Conservation (phyloP, 257 asterid species). For the Cordia subcordata region DNA sequence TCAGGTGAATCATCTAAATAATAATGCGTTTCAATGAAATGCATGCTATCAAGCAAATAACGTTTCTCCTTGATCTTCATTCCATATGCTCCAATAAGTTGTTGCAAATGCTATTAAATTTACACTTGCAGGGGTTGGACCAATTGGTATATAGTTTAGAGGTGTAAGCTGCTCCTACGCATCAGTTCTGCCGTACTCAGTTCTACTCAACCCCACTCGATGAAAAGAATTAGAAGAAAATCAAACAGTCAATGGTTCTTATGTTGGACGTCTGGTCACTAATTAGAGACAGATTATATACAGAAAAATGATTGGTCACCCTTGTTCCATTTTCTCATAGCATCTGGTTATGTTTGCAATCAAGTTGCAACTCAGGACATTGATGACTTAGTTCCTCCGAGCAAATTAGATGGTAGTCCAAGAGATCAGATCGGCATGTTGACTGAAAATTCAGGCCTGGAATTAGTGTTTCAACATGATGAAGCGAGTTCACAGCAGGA, state of each 20-base stretch:
- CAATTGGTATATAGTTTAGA: conserved; percentile 19
- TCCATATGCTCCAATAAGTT: neutral
- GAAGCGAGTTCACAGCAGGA: too few relatives aligned
- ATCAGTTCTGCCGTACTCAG: too few relatives aligned
- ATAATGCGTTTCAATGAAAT: neutral
- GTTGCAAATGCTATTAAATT: neutral
- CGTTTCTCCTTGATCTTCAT: neutral
- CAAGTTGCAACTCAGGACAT: neutral
- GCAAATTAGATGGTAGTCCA: neutral
- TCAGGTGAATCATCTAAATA: conserved; percentile 32
- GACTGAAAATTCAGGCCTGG: neutral
- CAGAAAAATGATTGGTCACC: too few relatives aligned
- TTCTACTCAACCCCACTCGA: neutral
- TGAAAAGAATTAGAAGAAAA: neutral
- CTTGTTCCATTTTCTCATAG: too few relatives aligned
- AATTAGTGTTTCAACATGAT: neutral
- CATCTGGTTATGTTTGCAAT: too few relatives aligned
- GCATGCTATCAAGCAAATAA: neutral
- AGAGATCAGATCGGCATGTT: neutral
- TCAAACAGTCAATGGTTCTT: too few relatives aligned
- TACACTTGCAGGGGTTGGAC: conserved; percentile 46
- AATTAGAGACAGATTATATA: too few relatives aligned
- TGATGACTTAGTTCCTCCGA: neutral
- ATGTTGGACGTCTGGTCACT: too few relatives aligned
- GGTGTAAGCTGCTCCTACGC: neutral